These are phyloP conservation scores for Apiospora kogelbergensis DNA, from an alignment of 2,329 filamentous ascomycete species.

Conservation along the genomic window DNA sequence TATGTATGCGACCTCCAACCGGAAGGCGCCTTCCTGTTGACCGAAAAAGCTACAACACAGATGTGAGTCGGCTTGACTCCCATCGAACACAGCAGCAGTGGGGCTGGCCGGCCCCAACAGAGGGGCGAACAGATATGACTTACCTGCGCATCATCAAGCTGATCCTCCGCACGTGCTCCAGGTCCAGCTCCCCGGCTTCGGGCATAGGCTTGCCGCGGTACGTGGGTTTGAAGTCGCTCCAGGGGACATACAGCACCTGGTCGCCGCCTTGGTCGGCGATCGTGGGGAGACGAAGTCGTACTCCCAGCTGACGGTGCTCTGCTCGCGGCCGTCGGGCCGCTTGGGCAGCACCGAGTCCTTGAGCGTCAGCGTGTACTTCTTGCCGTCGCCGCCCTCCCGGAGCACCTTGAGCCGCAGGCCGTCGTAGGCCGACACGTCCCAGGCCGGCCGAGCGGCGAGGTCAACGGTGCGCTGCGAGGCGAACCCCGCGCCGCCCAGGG, in stretches of 20 bases:
- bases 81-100: neutral
- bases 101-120: no score
- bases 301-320: constrained; percentile 73
- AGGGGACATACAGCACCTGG: constrained; percentile 55
- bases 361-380: constrained; percentile 71
- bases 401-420: constrained; percentile 57
- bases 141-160: constrained; percentile 83
- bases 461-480: constrained; percentile 73
- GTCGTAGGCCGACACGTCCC: constrained; percentile 64
- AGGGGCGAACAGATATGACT: constrained; percentile 20
- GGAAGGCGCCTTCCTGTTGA: constrained; percentile 68
- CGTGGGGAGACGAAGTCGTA: constrained; percentile 54
- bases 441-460: constrained; percentile 31
- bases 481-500: constrained; percentile 79
- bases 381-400: constrained; percentile 52
- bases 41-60: constrained; percentile 66
- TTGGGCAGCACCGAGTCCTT: constrained; percentile 66
- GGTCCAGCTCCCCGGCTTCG: constrained; percentile 60
- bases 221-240: constrained; percentile 66
- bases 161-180: constrained; percentile 62
- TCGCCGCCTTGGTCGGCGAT: constrained; percentile 24
- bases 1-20: constrained; percentile 55
- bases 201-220: constrained; percentile 68
- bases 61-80: constrained; percentile 21
- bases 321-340: constrained; percentile 65